Evolutionary conservation across 169 alveolate genomes (phyloP).

Genomic region (Eimeria zaria): DNA sequence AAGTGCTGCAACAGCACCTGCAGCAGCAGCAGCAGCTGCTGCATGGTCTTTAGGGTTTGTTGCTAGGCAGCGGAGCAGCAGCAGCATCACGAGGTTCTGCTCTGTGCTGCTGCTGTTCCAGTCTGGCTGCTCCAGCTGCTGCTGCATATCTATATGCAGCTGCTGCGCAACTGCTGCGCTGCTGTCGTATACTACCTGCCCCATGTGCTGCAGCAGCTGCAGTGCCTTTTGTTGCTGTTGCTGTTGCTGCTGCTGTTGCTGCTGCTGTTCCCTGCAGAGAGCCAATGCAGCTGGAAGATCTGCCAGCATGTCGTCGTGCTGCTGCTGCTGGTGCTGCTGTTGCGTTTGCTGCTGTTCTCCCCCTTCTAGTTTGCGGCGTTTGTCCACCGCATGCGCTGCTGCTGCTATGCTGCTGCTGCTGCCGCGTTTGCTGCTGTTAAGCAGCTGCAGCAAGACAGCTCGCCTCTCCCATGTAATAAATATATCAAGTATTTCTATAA

Average conservation of each 20-base stretch:
- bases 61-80: constrained; percentile 53
- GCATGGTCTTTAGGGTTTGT: constrained; percentile 17
- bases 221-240: constrained; percentile 12
- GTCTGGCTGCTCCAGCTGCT: constrained; percentile 61
- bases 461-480: constrained; percentile 73
- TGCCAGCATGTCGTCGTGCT: background rate
- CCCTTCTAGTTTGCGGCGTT: background rate
- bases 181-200: background rate
- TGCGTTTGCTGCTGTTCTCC: constrained; percentile 10
- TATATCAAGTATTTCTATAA: constrained; percentile 26
- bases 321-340: constrained; percentile 35
- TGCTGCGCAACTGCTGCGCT: constrained; percentile 60
- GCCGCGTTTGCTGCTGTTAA: background rate
- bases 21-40: constrained; percentile 56
- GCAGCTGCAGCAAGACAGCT: constrained; percentile 53
- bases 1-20: constrained; percentile 62
- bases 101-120: constrained; percentile 38
- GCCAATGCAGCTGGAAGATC: constrained; percentile 46
- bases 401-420: background rate
- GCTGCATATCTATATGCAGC: constrained; percentile 10
- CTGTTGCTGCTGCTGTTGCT: constrained; percentile 18
- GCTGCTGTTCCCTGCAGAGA: constrained; percentile 43
- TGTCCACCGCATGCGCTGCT: constrained; percentile 49
- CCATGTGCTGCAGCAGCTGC: constrained; percentile 51
- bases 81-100: constrained; percentile 31